Percentiles rank a stretch among this genome's conserved stretches.
These are phyloP conservation scores for Cryptococcus maquisensis DNA, from an alignment of 1,284 basidiomycete genomes.

Conservation along the genomic window DNA sequence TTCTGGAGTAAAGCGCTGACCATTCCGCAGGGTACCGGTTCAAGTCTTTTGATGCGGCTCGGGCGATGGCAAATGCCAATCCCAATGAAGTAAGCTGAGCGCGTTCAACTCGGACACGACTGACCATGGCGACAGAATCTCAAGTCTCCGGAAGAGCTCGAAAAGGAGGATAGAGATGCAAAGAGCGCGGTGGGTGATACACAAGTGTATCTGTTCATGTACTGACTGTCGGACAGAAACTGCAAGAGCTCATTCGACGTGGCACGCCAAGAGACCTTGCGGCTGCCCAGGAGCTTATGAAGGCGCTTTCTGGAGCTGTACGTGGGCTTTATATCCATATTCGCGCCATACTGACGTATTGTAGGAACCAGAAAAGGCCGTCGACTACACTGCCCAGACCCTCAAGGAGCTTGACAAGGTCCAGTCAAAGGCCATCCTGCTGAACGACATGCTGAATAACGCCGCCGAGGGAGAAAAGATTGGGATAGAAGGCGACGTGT, in stretches of 20 bases:
- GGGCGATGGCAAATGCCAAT: slow-evolving; percentile 52
- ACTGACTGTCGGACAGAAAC: slow-evolving; percentile 56
- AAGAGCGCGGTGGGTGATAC: slow-evolving; percentile 65
- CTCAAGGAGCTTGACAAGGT: slow-evolving; percentile 88
- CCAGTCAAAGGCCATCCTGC: slow-evolving; percentile 85
- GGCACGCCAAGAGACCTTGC: slow-evolving; percentile 93
- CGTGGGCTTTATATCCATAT: slow-evolving; percentile 18
- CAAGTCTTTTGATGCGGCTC: slow-evolving; percentile 58
- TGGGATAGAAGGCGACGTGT: slow-evolving; percentile 81
- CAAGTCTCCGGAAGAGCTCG: slow-evolving; percentile 92
- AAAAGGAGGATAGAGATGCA: slow-evolving; percentile 89
- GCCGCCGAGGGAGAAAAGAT: slow-evolving; percentile 74
- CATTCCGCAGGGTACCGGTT: slow-evolving; percentile 69
- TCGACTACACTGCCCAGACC: slow-evolving; percentile 87
- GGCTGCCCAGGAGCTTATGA: slow-evolving; percentile 97
- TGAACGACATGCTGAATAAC: slow-evolving; percentile 97
- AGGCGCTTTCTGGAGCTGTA: slow-evolving; percentile 81
- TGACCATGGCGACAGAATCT: slow-evolving; percentile 58
- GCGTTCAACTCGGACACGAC: background rate
- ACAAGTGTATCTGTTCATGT: background rate
- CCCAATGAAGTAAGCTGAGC: slow-evolving; percentile 50
- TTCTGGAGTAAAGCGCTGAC: background rate
- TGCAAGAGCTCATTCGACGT: slow-evolving; percentile 94
- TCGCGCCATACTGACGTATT: background rate
- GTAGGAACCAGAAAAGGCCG: slow-evolving; percentile 82